A percentile compares a stretch with the other conserved stretches of the same genome.
Evolutionary conservation across 371 early-diverging fungal genomes (phyloP).

Genomic region (Syncephalastrum contaminatum): DNA sequence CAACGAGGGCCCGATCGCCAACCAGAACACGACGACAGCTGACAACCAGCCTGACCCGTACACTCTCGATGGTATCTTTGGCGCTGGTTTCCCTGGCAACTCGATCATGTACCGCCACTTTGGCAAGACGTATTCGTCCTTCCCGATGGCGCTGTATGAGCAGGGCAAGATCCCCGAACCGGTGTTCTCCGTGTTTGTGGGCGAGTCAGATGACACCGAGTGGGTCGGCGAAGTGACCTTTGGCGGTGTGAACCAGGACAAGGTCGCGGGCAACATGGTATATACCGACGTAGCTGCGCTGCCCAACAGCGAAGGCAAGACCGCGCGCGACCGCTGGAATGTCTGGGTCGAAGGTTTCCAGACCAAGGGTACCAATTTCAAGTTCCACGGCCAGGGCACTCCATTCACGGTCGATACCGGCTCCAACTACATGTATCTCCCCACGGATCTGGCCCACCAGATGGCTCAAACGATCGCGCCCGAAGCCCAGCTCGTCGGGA

Average conservation of each 20-base stretch:
- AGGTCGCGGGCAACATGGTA: constrained; percentile 28
- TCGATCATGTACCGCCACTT: constrained; percentile 16
- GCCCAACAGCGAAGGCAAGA: neutral
- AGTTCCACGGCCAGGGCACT: constrained; percentile 15
- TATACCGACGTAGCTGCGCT: constrained; percentile 24
- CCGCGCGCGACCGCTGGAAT: constrained; percentile 22
- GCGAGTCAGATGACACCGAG: constrained; percentile 12
- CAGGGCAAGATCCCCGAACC: constrained; percentile 22
- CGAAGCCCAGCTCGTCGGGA: constrained; percentile 4
- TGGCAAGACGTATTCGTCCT: constrained; percentile 16
- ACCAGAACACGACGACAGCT: constrained; percentile 9
- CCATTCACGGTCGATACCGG: constrained; percentile 42
- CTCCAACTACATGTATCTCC: constrained; percentile 44
- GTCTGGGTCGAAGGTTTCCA: constrained; percentile 22
- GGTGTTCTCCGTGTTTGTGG: constrained; percentile 23
- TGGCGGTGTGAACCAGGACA: constrained; percentile 38
- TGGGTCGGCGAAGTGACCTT: constrained; percentile 47
- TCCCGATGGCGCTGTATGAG: constrained; percentile 19
- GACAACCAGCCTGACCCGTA: constrained; percentile 9
- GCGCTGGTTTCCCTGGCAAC: constrained; percentile 19
- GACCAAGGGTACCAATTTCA: constrained; percentile 21
- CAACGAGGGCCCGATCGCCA: constrained; percentile 18
- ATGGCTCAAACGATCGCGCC: constrained; percentile 24
- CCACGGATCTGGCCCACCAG: constrained; percentile 20
- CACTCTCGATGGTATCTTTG: constrained; percentile 26